phyloP scores from a whole-genome alignment of 2,329 filamentous ascomycete species.

The Xylariaceae sp. region DNA sequence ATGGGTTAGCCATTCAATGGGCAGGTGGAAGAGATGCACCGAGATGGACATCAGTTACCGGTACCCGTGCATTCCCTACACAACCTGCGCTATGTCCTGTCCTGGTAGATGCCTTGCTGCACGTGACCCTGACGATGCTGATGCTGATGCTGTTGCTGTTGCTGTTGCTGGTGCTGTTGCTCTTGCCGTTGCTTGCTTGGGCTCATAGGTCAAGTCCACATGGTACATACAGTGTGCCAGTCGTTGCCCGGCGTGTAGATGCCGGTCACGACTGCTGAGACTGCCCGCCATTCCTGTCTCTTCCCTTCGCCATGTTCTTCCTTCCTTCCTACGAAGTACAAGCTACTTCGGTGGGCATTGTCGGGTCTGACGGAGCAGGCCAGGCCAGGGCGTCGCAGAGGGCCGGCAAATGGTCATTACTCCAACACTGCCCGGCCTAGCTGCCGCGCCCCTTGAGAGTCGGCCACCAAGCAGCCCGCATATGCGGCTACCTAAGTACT shows the following conservation, averaged over 20 bases:
- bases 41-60: neutral
- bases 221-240: no score
- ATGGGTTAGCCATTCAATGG: no score
- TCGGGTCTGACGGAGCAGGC: neutral
- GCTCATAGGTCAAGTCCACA: no score
- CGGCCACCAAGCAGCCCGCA: neutral
- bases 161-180: conserved; percentile 1
- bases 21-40: no score
- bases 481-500: no score
- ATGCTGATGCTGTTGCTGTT: neutral
- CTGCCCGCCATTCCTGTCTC: neutral
- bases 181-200: neutral
- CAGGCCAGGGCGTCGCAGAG: neutral
- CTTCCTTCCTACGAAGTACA: neutral
- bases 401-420: neutral
- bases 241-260: no score
- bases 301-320: neutral
- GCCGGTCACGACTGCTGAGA: no score
- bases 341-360: neutral
- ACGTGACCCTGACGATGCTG: conserved; percentile 15
- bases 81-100: neutral
- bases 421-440: neutral
- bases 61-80: neutral
- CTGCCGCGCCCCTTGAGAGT: neutral
- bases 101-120: neutral